Evolutionary conservation across 2,329 filamentous ascomycete genomes (phyloP), one percentile per base, ranked within the genome.

Genomic region (Colletotrichum nymphaeae): DNA sequence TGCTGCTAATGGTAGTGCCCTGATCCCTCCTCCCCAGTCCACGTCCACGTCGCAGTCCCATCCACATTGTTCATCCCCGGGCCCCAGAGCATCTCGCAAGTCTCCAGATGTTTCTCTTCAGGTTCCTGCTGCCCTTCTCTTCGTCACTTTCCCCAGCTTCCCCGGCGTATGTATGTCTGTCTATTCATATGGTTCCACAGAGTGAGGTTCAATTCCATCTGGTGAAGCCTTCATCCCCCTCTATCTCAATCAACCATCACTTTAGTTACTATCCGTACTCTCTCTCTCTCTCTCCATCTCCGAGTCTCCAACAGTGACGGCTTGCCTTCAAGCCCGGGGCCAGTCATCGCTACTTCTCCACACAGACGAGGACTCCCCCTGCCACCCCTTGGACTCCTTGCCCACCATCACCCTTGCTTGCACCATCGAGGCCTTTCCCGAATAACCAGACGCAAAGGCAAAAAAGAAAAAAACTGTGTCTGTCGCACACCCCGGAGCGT

Each of bases 321-420:
- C 42, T 49, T 49, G 16, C 42, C 42, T 56, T 11, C 56, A 32
- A 64, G 19, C n/a, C n/a, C 62, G n/a, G 22, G 30, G n/a, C 62
- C 49, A 42, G 49, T 56, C 49, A 32, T 64, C 22, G 30, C 30
- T 28, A 26, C 49, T 64, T 64, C 49, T 55, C 62, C 62, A 64
- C 62, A 42, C 62, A 55, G 49, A 56, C 62, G 30, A 58, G 28
- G 56, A 19, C 56, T 1, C 30, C 49, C 49, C 28, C 62, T 26
- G 49, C 22, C 30, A 16, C 56, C 65, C 30, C 22, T 53, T 30
- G 42, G 9, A 30, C 65, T 64, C 69, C 57, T 57, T 62, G 42
- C 66, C 66, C 70, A 65, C 66, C 70, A 65, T 65, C 42, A 73
- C 59, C 70, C 70, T 73, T 73, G 66, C 70, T 69, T 73, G 65